Conservation (phyloP, 768 basidiomycete genomes). For the Auricularia heimuer region DNA sequence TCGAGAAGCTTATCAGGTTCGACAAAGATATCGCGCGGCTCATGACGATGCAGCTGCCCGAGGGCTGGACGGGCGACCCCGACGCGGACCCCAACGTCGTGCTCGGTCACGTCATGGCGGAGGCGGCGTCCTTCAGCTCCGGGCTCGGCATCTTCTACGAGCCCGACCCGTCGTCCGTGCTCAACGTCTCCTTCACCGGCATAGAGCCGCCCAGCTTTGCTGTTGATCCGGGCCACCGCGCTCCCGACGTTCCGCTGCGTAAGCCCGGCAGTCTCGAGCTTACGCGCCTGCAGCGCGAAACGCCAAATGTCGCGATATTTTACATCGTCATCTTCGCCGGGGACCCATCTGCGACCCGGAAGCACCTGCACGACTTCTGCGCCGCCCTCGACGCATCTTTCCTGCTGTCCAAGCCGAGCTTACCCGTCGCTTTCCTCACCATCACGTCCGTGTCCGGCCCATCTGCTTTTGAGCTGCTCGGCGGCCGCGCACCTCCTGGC, state of each 20-base stretch:
- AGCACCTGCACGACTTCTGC: slow-evolving; percentile 6
- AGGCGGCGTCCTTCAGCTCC: slow-evolving; percentile 11
- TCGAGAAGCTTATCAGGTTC: slow-evolving; percentile 30
- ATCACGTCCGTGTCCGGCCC: not conserved
- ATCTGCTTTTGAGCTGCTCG: slow-evolving; percentile 1
- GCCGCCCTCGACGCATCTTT: not conserved
- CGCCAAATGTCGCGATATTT: slow-evolving; percentile 11
- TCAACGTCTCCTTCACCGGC: too few species aligned
- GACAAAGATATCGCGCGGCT: not conserved
- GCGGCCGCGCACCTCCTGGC: not conserved
- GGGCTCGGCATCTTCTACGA: slow-evolving; percentile 13
- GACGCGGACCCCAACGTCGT: slow-evolving; percentile 9
- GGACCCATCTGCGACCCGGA: slow-evolving; percentile 4
- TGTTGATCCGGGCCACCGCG: slow-evolving; percentile 9
- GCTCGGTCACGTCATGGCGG: slow-evolving; percentile 9
- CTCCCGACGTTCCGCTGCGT: slow-evolving; percentile 9
- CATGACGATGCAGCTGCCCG: slow-evolving; percentile 4
- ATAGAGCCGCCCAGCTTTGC: not conserved
- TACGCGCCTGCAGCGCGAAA: slow-evolving; percentile 8
- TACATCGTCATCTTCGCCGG: slow-evolving; percentile 13
- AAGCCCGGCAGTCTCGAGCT: slow-evolving; percentile 8
- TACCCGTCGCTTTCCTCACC: not conserved
- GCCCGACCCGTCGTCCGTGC: not conserved
- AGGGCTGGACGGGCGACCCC: slow-evolving; percentile 7
- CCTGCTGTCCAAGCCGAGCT: not conserved